A percentile compares a stretch with the other conserved stretches of the same genome.
These are phyloP conservation scores for Metschnikowia koreensis DNA, from an alignment of 805 yeast genomes.

Conservation along the genomic window DNA sequence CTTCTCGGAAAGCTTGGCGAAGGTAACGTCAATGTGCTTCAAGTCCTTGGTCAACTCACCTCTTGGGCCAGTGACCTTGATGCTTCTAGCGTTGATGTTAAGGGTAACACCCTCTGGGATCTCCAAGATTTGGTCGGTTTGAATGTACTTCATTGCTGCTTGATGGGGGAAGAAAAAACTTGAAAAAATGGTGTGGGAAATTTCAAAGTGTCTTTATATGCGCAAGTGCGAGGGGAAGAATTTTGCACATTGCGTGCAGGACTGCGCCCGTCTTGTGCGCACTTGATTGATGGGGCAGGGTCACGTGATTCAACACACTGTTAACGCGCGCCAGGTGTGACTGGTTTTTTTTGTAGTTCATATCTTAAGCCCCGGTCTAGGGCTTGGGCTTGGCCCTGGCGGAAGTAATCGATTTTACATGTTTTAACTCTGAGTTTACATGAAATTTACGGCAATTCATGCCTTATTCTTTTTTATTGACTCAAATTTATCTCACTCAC, in stretches of 20 bases:
- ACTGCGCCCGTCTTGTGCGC: not conserved
- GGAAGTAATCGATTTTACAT: too few relatives aligned
- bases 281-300: too few relatives aligned
- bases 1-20: conserved; percentile 69
- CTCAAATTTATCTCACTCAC: too few relatives aligned
- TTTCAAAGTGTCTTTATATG: not conserved
- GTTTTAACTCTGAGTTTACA: too few relatives aligned
- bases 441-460: too few relatives aligned
- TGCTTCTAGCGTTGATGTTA: conserved; percentile 83
- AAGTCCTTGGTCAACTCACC: conserved; percentile 89
- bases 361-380: too few relatives aligned
- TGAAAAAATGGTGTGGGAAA: not conserved
- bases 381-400: too few relatives aligned
- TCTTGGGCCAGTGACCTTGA: conserved; percentile 97
- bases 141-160: conserved; percentile 70
- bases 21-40: conserved; percentile 93
- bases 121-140: conserved; percentile 78
- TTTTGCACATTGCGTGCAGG: not conserved
- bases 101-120: conserved; percentile 93
- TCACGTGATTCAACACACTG: not conserved
- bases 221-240: not conserved
- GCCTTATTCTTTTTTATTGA: too few relatives aligned
- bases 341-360: not conserved
- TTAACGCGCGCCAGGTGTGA: not conserved
- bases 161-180: conserved; percentile 1